A percentile compares a stretch with the other conserved stretches of the same genome.
These are phyloP conservation scores for Penicillium sp. DNA, from an alignment of 2,329 filamentous ascomycete species.

Conservation along the genomic window DNA sequence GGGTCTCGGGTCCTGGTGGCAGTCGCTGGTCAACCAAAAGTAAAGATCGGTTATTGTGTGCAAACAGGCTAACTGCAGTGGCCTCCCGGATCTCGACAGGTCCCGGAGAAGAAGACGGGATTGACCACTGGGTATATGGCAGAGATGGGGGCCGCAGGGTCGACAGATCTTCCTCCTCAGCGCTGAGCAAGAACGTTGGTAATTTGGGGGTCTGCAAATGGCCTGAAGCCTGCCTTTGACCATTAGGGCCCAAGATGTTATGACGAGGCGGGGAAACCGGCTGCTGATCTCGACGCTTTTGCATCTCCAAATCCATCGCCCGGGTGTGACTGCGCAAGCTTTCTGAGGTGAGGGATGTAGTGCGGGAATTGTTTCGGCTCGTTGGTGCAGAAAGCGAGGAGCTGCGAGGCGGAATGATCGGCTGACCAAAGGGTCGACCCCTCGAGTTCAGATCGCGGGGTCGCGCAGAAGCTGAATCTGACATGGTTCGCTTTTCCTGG, in stretches of 20 bases:
- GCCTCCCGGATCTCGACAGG: slow-evolving; percentile 61
- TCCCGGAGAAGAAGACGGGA: slow-evolving; percentile 50
- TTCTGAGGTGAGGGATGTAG: slow-evolving; percentile 47
- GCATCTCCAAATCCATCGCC: slow-evolving; percentile 29
- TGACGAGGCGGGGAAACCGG: slow-evolving; percentile 15
- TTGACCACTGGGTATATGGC: slow-evolving; percentile 50
- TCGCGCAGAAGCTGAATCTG: slow-evolving; percentile 37
- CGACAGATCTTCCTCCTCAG: slow-evolving; percentile 42
- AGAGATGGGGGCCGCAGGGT: slow-evolving; percentile 49
- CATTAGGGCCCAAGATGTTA: slow-evolving; percentile 12
- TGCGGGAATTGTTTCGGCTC: slow-evolving; percentile 45
- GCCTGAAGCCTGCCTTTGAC: slow-evolving; percentile 8
- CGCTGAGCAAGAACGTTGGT: slow-evolving; percentile 39
- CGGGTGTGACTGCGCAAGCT: slow-evolving; percentile 37
- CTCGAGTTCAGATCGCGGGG: slow-evolving; percentile 28
- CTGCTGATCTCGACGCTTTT: slow-evolving; percentile 19
- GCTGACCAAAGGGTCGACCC: slow-evolving; percentile 28
- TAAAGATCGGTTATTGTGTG: slow-evolving; percentile 63
- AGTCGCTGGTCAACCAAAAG: slow-evolving; percentile 60
- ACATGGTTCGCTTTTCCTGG: slow-evolving; percentile 39
- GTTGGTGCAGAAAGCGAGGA: slow-evolving; percentile 50
- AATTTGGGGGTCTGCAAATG: slow-evolving; percentile 32
- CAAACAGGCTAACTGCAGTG: slow-evolving; percentile 59
- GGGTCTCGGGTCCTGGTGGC: slow-evolving; percentile 26
- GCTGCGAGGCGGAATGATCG: slow-evolving; percentile 41